Evolutionary conservation across 129 eudicot genomes (phyloP).

Genomic region (Artemisia annua): DNA sequence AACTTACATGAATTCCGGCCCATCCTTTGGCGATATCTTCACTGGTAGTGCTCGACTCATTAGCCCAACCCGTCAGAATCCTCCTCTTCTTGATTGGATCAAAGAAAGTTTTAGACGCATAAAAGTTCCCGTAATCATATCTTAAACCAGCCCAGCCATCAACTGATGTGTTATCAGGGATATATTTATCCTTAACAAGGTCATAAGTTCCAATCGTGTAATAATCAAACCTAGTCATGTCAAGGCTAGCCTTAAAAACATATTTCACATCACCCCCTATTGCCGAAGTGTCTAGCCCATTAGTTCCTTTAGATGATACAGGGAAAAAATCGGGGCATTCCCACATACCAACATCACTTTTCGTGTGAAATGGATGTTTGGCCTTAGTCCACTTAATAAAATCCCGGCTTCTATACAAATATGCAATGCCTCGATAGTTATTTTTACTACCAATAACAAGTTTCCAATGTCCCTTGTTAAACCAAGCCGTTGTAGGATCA

Average conservation of each 20-base stretch:
- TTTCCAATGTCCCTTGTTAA: too few relatives aligned
- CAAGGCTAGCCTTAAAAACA: constrained; percentile 15
- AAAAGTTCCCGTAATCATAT: constrained; percentile 14
- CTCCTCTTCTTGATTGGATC: background rate
- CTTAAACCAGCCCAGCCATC: constrained; percentile 9
- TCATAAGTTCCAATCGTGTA: constrained; percentile 1
- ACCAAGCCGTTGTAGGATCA: too few relatives aligned
- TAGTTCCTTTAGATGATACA: background rate
- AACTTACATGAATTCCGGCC: constrained; percentile 1
- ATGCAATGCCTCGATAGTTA: too few relatives aligned
- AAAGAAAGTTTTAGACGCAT: constrained; percentile 7
- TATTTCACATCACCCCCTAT: background rate
- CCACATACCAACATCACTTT: too few relatives aligned
- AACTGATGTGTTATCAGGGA: background rate
- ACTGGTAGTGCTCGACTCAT: background rate
- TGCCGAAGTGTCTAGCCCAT: constrained; percentile 2
- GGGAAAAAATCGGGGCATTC: background rate
- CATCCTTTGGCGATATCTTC: constrained; percentile 11
- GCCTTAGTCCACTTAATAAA: too few relatives aligned
- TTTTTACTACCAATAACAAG: too few relatives aligned
- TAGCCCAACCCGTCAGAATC: constrained; percentile 11
- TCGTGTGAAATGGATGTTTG: too few relatives aligned
- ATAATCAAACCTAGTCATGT: background rate
- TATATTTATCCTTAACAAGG: background rate
- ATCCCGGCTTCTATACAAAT: too few relatives aligned